A percentile compares a stretch with the other conserved stretches of the same genome.
Evolutionary conservation across 345 rosid species (phyloP).

Genomic region (Hibiscus syriacus): DNA sequence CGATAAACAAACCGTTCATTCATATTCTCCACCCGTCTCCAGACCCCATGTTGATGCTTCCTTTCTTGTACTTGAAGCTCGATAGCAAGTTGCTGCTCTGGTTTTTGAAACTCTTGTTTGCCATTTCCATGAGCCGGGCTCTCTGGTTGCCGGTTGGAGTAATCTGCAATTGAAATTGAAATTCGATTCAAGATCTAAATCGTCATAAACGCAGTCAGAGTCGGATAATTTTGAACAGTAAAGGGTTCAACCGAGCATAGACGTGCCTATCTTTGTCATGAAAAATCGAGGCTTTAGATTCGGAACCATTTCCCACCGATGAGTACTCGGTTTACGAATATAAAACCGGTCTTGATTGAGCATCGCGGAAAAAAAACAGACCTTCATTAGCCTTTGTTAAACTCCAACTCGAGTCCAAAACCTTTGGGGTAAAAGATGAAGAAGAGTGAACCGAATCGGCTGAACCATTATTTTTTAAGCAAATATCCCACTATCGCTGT

Average conservation of each 20-base stretch:
- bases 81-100: slow-evolving; percentile 9
- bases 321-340: slow-evolving; percentile 23
- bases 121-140: too few relatives aligned
- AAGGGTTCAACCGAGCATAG: slow-evolving; percentile 11
- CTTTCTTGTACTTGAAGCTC: slow-evolving; percentile 35
- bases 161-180: too few relatives aligned
- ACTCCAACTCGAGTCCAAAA: too few relatives aligned
- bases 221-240: slow-evolving; percentile 13
- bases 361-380: neutral
- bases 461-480: too few relatives aligned
- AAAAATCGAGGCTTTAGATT: neutral
- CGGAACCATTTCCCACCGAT: slow-evolving; percentile 4
- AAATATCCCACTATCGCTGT: slow-evolving; percentile 12
- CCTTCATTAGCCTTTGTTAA: neutral
- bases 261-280: neutral
- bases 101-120: too few relatives aligned
- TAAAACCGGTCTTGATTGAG: slow-evolving; percentile 9
- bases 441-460: too few relatives aligned
- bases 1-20: slow-evolving; percentile 31
- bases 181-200: too few relatives aligned
- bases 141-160: too few relatives aligned
- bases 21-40: slow-evolving; percentile 12
- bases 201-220: too few relatives aligned
- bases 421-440: slow-evolving; percentile 10
- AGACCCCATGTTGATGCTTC: neutral